A percentile compares a stretch with the other conserved stretches of the same genome.
These are phyloP conservation scores for Chernovozyma sophiae-reginae DNA, from an alignment of 1,139 yeast species.

Conservation along the genomic window DNA sequence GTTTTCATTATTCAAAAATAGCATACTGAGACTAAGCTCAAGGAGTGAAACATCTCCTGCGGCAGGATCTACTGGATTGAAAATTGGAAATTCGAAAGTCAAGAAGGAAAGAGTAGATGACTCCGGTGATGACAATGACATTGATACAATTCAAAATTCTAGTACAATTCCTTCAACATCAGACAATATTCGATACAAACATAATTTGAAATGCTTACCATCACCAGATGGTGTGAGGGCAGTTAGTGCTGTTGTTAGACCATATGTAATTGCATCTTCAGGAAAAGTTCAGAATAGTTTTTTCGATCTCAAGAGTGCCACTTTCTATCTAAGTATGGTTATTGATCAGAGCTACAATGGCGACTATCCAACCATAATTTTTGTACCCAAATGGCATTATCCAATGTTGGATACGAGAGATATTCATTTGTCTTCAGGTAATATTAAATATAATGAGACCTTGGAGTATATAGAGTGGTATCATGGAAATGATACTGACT, in stretches of 20 bases:
- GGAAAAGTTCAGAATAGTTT: conserved; percentile 52
- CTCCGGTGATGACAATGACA: conserved; percentile 3
- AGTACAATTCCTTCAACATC: conserved; percentile 1
- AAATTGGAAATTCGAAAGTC: neutral
- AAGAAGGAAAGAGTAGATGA: conserved; percentile 6
- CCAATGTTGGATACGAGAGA: conserved; percentile 42
- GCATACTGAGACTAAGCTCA: neutral
- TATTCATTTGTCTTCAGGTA: conserved; percentile 51
- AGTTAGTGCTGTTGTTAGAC: conserved; percentile 64
- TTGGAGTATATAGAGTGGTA: conserved; percentile 67
- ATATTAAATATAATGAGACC: conserved; percentile 44
- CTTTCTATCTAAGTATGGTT: conserved; percentile 45
- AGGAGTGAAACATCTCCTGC: neutral
- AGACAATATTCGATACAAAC: conserved; percentile 14
- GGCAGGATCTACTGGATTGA: neutral
- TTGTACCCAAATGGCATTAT: conserved; percentile 70
- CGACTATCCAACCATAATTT: conserved; percentile 51
- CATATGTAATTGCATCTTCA: conserved; percentile 57
- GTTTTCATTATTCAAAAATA: conserved; percentile 2
- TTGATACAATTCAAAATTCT: conserved; percentile 9
- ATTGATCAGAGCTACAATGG: conserved; percentile 12
- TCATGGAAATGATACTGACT: conserved; percentile 27
- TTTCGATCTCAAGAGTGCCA: conserved; percentile 49
- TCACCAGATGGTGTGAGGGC: conserved; percentile 67
- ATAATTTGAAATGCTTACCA: conserved; percentile 32